Percentiles rank a stretch among this genome's conserved stretches.
These are phyloP conservation scores for Tylopilus sp. DNA, from an alignment of 768 basidiomycete genomes.

Conservation along the genomic window DNA sequence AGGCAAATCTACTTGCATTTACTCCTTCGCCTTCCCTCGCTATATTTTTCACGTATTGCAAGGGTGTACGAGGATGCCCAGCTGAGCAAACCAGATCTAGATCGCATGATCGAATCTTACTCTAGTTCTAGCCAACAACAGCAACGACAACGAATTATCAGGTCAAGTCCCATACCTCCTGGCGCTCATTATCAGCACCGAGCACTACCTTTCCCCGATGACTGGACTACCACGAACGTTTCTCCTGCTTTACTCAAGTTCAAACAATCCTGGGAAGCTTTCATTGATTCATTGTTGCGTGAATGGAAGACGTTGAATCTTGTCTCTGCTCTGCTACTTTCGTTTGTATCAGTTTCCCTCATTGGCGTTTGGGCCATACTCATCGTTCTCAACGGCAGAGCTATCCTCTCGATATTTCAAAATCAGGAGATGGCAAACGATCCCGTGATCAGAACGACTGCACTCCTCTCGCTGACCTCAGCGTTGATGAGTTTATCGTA, in stretches of 20 bases:
- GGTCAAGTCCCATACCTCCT: constrained; percentile 29
- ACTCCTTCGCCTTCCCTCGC: constrained; percentile 68
- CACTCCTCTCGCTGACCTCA: constrained; percentile 61
- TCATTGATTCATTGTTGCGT: constrained; percentile 63
- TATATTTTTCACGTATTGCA: constrained; percentile 78
- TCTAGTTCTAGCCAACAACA: constrained; percentile 15
- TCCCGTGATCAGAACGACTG: constrained; percentile 58
- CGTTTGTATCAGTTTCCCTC: constrained; percentile 33
- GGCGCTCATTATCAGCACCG: constrained; percentile 21
- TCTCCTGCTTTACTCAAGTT: constrained; percentile 66
- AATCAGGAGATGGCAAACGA: constrained; percentile 47
- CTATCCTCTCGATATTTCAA: constrained; percentile 70
- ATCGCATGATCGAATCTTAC: constrained; percentile 44
- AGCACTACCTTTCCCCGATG: constrained; percentile 48
- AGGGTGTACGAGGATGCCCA: constrained; percentile 76
- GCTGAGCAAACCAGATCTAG: constrained; percentile 69
- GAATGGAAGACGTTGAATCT: constrained; percentile 80
- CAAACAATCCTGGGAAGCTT: constrained; percentile 63
- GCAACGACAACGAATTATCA: constrained; percentile 9
- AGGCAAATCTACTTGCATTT: constrained; percentile 42
- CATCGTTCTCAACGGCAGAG: constrained; percentile 35
- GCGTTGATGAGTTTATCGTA: constrained; percentile 69
- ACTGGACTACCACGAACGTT: constrained; percentile 48
- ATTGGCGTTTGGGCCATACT: neutral
- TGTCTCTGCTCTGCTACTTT: constrained; percentile 59